Conservation (phyloP, 768 basidiomycete genomes). For the Lactarius quietus region DNA sequence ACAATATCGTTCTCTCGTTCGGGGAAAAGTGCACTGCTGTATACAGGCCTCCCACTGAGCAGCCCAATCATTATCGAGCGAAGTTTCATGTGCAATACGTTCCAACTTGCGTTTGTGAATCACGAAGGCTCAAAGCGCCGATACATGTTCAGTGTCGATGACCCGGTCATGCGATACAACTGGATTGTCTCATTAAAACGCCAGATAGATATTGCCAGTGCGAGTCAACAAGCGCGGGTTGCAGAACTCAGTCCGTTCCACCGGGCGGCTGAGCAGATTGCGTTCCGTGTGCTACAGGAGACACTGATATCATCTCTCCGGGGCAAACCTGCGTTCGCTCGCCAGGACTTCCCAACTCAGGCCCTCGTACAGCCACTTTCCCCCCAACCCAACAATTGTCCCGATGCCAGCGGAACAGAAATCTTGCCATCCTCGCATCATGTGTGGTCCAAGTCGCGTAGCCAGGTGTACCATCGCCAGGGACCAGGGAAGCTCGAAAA, state of each 20-base stretch:
- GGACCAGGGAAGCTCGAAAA: conserved; percentile 63
- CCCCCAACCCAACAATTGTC: conserved; percentile 26
- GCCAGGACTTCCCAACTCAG: conserved; percentile 35
- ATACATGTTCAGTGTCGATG: conserved; percentile 94
- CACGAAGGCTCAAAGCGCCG: conserved; percentile 65
- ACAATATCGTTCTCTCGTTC: conserved; percentile 79
- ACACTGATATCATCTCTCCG: conserved; percentile 53
- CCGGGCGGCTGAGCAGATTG: conserved; percentile 67
- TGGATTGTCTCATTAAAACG: conserved; percentile 69
- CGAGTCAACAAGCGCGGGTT: conserved; percentile 31
- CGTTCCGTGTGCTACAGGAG: conserved; percentile 83
- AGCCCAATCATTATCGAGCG: conserved; percentile 79
- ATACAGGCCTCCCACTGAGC: conserved; percentile 77
- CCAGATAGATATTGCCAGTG: conserved; percentile 52
- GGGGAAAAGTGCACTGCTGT: conserved; percentile 79
- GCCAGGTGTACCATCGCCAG: conserved; percentile 60
- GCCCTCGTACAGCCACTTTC: conserved; percentile 27
- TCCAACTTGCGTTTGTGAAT: conserved; percentile 83
- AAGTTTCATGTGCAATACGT: conserved; percentile 95
- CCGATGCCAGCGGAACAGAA: conserved; percentile 16
- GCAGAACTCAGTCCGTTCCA: conserved; percentile 43
- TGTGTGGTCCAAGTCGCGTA: conserved; percentile 65
- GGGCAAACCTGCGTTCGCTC: conserved; percentile 27
- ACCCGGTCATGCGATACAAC: conserved; percentile 67
- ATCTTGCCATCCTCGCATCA: conserved; percentile 49